A percentile compares a stretch with the other conserved stretches of the same genome.
phyloP scores from a whole-genome alignment of 1,284 basidiomycete species.

The Malassezia sympodialis region DNA sequence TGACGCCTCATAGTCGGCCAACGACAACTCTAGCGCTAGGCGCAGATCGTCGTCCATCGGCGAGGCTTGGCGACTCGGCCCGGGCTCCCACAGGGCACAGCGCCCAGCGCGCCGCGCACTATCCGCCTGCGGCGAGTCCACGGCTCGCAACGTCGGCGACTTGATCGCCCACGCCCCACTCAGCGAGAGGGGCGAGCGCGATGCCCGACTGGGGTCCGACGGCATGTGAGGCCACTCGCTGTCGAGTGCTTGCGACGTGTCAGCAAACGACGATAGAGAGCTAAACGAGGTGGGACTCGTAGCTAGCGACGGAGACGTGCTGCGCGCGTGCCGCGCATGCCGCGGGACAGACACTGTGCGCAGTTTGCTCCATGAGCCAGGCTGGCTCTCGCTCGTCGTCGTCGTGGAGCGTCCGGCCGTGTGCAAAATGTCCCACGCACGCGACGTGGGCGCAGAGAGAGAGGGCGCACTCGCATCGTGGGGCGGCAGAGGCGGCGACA shows the following conservation, averaged over 20 bases:
- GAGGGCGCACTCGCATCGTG: neutral
- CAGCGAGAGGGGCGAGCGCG: conserved; percentile 8
- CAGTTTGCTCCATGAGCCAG: conserved; percentile 32
- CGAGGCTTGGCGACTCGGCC: neutral
- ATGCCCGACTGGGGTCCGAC: neutral
- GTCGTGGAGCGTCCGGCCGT: conserved; percentile 18
- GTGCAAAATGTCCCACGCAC: conserved; percentile 40
- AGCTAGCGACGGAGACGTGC: conserved; percentile 8
- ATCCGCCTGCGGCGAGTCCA: neutral
- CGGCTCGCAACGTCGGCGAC: conserved; percentile 9
- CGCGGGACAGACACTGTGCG: conserved; percentile 30
- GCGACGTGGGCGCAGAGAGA: conserved; percentile 17
- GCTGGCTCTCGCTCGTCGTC: conserved; percentile 14
- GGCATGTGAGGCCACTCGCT: conserved; percentile 17
- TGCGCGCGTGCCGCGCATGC: conserved; percentile 20
- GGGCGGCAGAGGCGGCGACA: neutral
- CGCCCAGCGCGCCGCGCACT: neutral
- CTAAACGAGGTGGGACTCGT: neutral
- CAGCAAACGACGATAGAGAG: conserved; percentile 4
- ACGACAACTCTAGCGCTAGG: conserved; percentile 34
- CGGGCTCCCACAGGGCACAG: conserved; percentile 1
- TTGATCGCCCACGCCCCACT: conserved; percentile 12
- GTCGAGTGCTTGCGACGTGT: conserved; percentile 4
- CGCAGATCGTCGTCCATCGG: conserved; percentile 31
- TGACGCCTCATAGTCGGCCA: conserved; percentile 30